Base-by-base conservation (phyloP, 371 early-diverging fungal genomes). In the Syncephalastrum contaminatum region DNA sequence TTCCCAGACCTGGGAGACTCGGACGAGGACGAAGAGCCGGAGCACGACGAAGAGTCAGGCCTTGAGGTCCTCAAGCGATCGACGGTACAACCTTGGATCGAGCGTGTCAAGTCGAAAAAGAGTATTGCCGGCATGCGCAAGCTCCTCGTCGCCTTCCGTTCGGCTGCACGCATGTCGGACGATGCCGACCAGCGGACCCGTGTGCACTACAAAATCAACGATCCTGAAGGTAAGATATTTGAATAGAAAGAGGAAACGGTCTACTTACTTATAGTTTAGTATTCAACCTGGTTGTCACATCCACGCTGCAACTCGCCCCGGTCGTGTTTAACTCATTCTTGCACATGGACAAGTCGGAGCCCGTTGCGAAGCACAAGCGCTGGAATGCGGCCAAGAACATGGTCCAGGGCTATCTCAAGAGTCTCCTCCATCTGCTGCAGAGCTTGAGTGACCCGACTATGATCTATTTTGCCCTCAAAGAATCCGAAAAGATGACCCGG, bases 391-490 rank as follows among this genome's bases (percentile, higher is more conserved):
- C 91, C 18, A 80, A 88, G 48, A 81, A 88, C 25, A 70, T 91
- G 40, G 85, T 91, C 64, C 92, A 92, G 67, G 86, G 92, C 0
- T 95, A 87, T 64, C 68, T 94, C 19, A 74, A 74, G 48, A 88
- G 82, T 58, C 62, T 90, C 4, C 60, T 92, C 15, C 82, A 85
- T 63, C 73, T 94, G 57, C 67, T 95, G 58, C 71, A 75, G 53
- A 85, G 88, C 56, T 75, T 92, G 70, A 88, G 94, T 19, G 94
- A 94, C 53, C 63, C 83, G 25, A 83, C 81, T 51, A 92, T 96
- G 89, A 70, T 91, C 46, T 82, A 87, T 63, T 87, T 89, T 64
- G 77, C 93, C 40, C 67, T 95, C 46, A 82, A 88, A 53, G 88
- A 94, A 67, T 83, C 90, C 4, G 90, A 92, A 71, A 81, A 85